These are phyloP conservation scores for Adansonia gregorii DNA, from an alignment of 441 rosid species.

Conservation along the genomic window DNA sequence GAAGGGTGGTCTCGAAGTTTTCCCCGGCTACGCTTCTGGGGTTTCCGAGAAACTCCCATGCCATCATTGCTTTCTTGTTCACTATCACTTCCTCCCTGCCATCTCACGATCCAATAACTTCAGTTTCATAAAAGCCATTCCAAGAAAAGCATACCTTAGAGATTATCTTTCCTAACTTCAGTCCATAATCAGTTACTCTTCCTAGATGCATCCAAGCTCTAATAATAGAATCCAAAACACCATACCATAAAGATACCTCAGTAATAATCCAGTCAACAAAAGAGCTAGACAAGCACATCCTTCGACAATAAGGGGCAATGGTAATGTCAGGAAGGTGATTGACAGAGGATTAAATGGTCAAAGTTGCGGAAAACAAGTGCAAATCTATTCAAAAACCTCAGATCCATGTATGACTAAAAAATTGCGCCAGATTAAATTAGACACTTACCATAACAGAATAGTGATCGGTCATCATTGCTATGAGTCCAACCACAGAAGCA, in stretches of 20 bases:
- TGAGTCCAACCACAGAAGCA: conserved; percentile 65
- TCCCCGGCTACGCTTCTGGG: conserved; percentile 47
- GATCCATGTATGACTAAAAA: conserved; percentile 25
- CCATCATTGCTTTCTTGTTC: conserved; percentile 59
- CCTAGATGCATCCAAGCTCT: conserved; percentile 5
- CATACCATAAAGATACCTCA: conserved; percentile 10
- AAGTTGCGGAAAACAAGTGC: conserved; percentile 2
- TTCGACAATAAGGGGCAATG: background rate
- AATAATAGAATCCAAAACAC: conserved; percentile 3
- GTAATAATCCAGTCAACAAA: background rate
- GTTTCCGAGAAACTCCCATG: conserved; percentile 40
- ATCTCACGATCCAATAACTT: conserved; percentile 28
- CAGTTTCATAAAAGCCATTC: conserved; percentile 22
- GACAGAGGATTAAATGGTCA: background rate
- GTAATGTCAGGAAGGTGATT: background rate
- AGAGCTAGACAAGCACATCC: background rate
- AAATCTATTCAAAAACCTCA: conserved; percentile 14
- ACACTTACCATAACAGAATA: conserved; percentile 57
- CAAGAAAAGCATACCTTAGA: background rate
- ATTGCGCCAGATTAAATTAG: conserved; percentile 23
- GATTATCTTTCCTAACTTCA: background rate
- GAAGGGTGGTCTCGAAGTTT: conserved; percentile 45
- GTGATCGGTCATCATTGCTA: conserved; percentile 74
- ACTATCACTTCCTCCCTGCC: conserved; percentile 63
- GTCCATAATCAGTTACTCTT: background rate